Percentiles rank a stretch among this genome's conserved stretches.
Evolutionary conservation across 441 rosid genomes (phyloP).

Genomic region (Pelargonium cotyledonis): DNA sequence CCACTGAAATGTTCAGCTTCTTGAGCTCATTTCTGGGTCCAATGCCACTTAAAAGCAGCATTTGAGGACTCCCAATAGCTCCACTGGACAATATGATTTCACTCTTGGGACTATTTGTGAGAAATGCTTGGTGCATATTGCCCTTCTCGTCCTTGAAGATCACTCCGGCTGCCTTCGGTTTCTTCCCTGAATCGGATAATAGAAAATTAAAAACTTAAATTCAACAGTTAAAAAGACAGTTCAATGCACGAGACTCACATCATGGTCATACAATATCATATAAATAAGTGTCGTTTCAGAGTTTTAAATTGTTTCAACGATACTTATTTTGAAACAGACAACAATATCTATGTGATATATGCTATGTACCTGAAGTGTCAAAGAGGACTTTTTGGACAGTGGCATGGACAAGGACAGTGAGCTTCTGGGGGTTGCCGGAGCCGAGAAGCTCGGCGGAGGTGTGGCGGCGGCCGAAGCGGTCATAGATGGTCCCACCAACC

Average conservation of each 20-base stretch:
- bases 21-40: slow-evolving; percentile 70
- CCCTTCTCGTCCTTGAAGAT: slow-evolving; percentile 87
- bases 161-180: slow-evolving; percentile 72
- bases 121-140: slow-evolving; percentile 54
- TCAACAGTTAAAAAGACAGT: neutral
- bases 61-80: slow-evolving; percentile 86
- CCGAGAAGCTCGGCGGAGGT: slow-evolving; percentile 87
- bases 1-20: slow-evolving; percentile 54
- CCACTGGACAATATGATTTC: slow-evolving; percentile 81
- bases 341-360: too few species aligned
- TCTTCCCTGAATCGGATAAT: slow-evolving; percentile 34
- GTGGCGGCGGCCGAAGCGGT: slow-evolving; percentile 79
- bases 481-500: slow-evolving; percentile 87
- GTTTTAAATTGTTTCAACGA: too few species aligned
- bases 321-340: too few species aligned
- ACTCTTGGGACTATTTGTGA: slow-evolving; percentile 44
- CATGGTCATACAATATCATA: too few species aligned
- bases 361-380: slow-evolving; percentile 46
- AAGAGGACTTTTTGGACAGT: slow-evolving; percentile 71
- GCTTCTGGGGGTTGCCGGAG: slow-evolving; percentile 57
- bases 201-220: neutral
- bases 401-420: slow-evolving; percentile 72
- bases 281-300: too few species aligned
- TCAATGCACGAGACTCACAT: too few species aligned
- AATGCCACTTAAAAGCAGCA: slow-evolving; percentile 81